Percentiles rank a stretch among this genome's conserved stretches.
Evolutionary conservation across 176 grass and related monocot species (phyloP).

Genomic region (Carex littledalei): DNA sequence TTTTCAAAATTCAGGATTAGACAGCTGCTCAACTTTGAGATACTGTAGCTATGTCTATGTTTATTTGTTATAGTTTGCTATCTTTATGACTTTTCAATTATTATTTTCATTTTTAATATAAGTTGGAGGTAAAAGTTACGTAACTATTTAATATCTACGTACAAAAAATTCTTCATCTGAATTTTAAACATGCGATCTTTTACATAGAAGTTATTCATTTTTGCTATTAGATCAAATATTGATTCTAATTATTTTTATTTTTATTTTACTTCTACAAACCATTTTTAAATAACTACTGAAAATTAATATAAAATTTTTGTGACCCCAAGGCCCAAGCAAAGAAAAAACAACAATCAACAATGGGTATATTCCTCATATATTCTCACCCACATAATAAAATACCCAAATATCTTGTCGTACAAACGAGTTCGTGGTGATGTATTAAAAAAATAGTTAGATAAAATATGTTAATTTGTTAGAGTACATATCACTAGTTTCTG

Average conservation of each 20-base stretch:
- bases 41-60: no score
- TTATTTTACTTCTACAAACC: not conserved
- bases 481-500: not conserved
- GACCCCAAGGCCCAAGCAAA: not conserved
- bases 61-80: not conserved
- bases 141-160: no score
- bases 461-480: slow-evolving; percentile 15
- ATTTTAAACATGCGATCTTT: no score
- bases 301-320: not conserved
- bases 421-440: not conserved
- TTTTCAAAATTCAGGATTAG: no score
- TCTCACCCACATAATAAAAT: slow-evolving; percentile 5
- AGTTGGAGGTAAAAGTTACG: not conserved
- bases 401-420: not conserved
- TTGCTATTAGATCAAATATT: no score
- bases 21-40: no score
- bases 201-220: no score
- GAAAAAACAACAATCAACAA: not conserved
- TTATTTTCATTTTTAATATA: not conserved
- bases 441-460: not conserved
- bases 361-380: not conserved
- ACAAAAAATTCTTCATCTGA: no score
- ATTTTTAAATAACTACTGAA: not conserved
- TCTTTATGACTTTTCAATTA: not conserved
- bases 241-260: not conserved